phyloP scores from a whole-genome alignment of 768 basidiomycete genomes.

The Serendipita vermifera region DNA sequence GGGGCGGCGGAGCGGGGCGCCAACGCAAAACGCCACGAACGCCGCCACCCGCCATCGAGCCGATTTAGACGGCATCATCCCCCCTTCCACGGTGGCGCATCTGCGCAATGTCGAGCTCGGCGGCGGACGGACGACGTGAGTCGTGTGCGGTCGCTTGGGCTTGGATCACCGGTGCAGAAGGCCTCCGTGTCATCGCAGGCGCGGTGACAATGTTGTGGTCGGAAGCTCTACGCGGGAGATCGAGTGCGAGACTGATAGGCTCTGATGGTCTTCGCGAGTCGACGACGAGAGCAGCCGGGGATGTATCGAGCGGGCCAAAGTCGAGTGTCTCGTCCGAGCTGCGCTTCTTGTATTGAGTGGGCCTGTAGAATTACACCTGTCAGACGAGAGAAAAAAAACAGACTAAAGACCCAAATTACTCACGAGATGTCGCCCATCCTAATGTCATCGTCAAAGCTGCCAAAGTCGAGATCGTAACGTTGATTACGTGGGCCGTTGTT shows the following conservation, averaged over 20 bases:
- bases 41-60: no score
- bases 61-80: background rate
- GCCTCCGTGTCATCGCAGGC: background rate
- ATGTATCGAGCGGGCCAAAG: background rate
- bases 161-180: background rate
- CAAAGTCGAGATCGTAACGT: background rate
- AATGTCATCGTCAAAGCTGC: background rate
- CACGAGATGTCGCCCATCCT: background rate
- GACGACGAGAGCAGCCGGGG: background rate
- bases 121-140: conserved; percentile 2
- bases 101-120: background rate
- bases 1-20: no score
- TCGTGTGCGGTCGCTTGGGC: background rate
- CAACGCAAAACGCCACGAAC: no score
- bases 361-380: background rate
- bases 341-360: background rate
- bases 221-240: background rate
- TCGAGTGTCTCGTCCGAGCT: background rate
- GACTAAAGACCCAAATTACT: background rate
- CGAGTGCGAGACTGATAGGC: background rate
- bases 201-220: background rate
- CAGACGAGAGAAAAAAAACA: background rate
- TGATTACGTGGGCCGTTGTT: background rate
- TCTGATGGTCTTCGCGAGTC: background rate
- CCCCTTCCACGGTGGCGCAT: background rate